Evolutionary conservation across 2,329 filamentous ascomycete species (phyloP).

Genomic region (Fusarium foetens): DNA sequence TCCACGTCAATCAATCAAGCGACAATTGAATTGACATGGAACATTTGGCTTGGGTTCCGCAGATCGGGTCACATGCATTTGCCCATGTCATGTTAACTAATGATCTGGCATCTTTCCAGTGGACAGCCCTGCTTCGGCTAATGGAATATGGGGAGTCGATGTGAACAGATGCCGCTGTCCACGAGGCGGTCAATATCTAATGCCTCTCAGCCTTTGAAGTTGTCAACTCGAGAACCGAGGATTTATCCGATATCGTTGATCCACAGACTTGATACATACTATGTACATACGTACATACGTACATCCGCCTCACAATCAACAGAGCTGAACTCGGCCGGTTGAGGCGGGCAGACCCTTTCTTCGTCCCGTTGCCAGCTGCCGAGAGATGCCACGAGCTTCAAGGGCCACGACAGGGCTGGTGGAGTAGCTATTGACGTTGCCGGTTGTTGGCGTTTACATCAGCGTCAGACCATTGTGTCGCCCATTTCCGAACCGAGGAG

Average conservation of each 20-base stretch:
- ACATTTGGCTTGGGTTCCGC: constrained; percentile 20
- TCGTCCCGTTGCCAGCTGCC: constrained; percentile 34
- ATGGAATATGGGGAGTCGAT: constrained; percentile 22
- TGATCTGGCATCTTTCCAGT: constrained; percentile 38
- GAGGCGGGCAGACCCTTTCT: constrained; percentile 32
- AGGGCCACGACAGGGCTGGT: constrained; percentile 32
- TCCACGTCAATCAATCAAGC: constrained; percentile 24
- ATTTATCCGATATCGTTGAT: constrained; percentile 28
- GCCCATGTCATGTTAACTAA: constrained; percentile 22
- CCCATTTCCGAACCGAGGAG: constrained; percentile 11
- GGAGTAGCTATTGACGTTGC: constrained; percentile 34
- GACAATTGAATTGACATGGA: not conserved
- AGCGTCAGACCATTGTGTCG: constrained; percentile 42
- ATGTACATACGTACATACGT: not conserved
- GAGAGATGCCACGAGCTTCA: constrained; percentile 35
- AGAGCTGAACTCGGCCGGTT: constrained; percentile 40
- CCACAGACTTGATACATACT: constrained; percentile 15
- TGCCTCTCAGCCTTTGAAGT: constrained; percentile 14
- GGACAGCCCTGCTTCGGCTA: constrained; percentile 31
- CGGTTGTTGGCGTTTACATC: constrained; percentile 40
- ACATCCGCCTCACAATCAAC: constrained; percentile 33
- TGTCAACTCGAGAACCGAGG: constrained; percentile 4
- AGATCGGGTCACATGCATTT: constrained; percentile 45
- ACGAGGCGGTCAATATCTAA: constrained; percentile 23
- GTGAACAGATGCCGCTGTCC: constrained; percentile 18